Evolutionary conservation across 306 rosid genomes (phyloP), one percentile per base, ranked within the genome.

Genomic region (Citrullus colocynthis): DNA sequence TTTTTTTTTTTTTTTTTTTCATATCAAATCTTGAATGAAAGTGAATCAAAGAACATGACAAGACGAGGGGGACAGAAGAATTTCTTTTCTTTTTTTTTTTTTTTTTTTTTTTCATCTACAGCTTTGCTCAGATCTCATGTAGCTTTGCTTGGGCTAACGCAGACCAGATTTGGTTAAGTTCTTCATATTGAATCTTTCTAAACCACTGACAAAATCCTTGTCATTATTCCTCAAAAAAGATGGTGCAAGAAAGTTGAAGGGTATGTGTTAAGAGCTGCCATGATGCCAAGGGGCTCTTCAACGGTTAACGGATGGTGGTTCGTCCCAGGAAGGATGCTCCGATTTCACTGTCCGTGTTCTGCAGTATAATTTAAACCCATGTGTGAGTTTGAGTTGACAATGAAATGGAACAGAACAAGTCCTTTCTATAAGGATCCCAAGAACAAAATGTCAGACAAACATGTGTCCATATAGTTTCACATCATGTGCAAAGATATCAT

Each of bases 321-420:
- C 99, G 90, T 84, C 99, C 99, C 9, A 87, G 87, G 80, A 93
- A 96, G 44, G 96, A 92, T 21, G 99, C 99, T 88, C 98, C 99
- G 1, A 96, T 96, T 89, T 92, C 93, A 74, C 88, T 89, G 61
- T 91, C 96, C 0, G 96, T 91, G 82, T 85, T 96, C 99, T 96
- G 97, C 89, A 86, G 56, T 71, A 80, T 62, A 79, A 80, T 55
- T 61, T 54, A 79, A 30, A 67, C 71, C 79, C 74, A 73, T 8
- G 5, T 51, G 18, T 73, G 45, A 73, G 61, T 30, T 24, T 73
- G 77, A 51, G n/a, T 24, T 44, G 76, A 45, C 58, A 51, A 51
- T 36, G 61, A 48, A 28, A 73, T 51, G 28, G 13, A 21, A 71
- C 20, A 71, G 20, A 71, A 24, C 13, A 48, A 48, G 37, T 71